Evolutionary conservation across 805 yeast species (phyloP).

Genomic region (Lipomyces chichibuensis): DNA sequence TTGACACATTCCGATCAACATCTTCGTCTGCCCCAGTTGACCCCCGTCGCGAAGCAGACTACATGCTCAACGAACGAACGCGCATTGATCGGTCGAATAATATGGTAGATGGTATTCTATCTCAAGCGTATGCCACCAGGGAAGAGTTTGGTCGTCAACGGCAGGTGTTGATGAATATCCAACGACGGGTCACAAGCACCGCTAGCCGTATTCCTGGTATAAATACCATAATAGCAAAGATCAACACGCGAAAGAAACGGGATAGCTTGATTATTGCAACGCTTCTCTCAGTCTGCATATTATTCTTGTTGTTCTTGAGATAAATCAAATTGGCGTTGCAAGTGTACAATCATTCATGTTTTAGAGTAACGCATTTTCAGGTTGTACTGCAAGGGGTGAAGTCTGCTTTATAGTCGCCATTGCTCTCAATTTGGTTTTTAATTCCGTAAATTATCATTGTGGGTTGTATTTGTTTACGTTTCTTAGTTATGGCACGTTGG

Average conservation of each 20-base stretch:
- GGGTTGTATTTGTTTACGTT: not conserved
- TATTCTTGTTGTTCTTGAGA: constrained; percentile 42
- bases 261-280: constrained; percentile 82
- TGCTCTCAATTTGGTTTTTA: not conserved
- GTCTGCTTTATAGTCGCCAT: not conserved
- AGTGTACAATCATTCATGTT: not conserved
- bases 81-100: constrained; percentile 73
- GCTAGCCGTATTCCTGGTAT: constrained; percentile 81
- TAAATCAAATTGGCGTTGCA: not conserved
- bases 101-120: constrained; percentile 75
- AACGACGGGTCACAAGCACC: constrained; percentile 61
- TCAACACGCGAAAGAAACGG: constrained; percentile 85
- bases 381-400: not conserved
- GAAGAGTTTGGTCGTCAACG: constrained; percentile 81
- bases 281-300: constrained; percentile 71
- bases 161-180: constrained; percentile 62
- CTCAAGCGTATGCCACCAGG: constrained; percentile 87
- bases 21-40: constrained; percentile 30
- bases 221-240: constrained; percentile 70
- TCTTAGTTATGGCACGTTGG: not conserved
- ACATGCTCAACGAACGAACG: constrained; percentile 74
- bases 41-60: constrained; percentile 58
- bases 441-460: not conserved
- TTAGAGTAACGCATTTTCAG: not conserved
- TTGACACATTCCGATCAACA: constrained; percentile 63